phyloP scores from a whole-genome alignment of 352 stramenopile genomes.

The Globisporangium okanoganense region DNA sequence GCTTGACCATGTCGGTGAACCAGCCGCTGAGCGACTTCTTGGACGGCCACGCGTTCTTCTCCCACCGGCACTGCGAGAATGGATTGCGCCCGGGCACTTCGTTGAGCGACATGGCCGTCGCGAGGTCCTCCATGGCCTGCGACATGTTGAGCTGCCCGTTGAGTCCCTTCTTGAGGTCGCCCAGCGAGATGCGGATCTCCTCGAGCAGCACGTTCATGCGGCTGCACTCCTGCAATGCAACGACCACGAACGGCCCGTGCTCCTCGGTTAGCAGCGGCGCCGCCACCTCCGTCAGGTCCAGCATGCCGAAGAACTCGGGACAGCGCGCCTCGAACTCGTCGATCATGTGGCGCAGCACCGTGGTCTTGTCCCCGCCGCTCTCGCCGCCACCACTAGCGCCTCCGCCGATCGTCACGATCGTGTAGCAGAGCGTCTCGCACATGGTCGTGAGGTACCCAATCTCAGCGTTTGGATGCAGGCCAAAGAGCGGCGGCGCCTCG shows the following conservation, averaged over 20 bases:
- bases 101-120: constrained; percentile 90
- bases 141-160: constrained; percentile 97
- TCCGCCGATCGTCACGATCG: constrained; percentile 90
- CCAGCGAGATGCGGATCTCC: constrained; percentile 89
- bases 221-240: constrained; percentile 93
- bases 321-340: constrained; percentile 89
- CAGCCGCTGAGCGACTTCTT: constrained; percentile 92
- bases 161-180: constrained; percentile 94
- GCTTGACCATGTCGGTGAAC: constrained; percentile 93
- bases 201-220: constrained; percentile 94
- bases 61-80: constrained; percentile 95
- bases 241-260: constrained; percentile 92
- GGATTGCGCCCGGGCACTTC: constrained; percentile 93
- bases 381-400: constrained; percentile 53
- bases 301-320: constrained; percentile 91
- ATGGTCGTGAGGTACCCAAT: constrained; percentile 94
- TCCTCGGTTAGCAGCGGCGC: constrained; percentile 86
- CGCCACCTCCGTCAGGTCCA: constrained; percentile 86
- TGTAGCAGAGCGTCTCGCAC: constrained; percentile 91
- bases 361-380: constrained; percentile 70
- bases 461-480: constrained; percentile 94
- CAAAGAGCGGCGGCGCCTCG: constrained; percentile 91
- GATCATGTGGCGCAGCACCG: constrained; percentile 82
- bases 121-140: constrained; percentile 92
- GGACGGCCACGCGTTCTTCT: constrained; percentile 94